Percentiles rank a stretch among this genome's conserved stretches.
Evolutionary conservation across 495 filamentous ascomycete genomes (phyloP).

Genomic region (Talaromyces adpressus): DNA sequence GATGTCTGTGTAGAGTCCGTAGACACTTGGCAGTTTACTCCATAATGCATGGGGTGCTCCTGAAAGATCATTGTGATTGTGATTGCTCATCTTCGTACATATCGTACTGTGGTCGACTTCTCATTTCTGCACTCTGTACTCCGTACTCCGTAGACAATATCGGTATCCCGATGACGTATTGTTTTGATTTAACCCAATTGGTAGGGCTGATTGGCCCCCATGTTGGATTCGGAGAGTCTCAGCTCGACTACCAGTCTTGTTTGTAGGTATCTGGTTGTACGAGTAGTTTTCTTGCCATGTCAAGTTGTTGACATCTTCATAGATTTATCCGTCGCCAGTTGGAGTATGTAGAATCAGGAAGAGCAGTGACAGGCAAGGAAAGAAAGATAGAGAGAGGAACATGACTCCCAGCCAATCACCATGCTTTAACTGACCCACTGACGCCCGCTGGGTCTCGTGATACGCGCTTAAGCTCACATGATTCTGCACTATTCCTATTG

Average conservation of each 20-base stretch:
- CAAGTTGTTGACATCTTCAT: not conserved
- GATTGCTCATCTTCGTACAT: not conserved
- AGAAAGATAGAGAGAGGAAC: not conserved
- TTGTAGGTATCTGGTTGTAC: not conserved
- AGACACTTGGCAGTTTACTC: not conserved
- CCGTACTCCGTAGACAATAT: not conserved
- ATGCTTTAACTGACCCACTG: not conserved
- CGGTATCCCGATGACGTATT: not conserved
- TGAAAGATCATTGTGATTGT: not conserved
- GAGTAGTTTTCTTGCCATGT: not conserved
- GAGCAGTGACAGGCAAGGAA: not conserved
- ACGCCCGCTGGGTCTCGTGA: not conserved
- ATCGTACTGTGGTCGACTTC: not conserved
- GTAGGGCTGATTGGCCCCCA: not conserved
- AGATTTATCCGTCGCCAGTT: not conserved
- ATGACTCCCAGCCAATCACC: not conserved
- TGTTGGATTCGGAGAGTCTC: not conserved
- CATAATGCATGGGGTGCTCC: not conserved
- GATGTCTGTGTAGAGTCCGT: not conserved
- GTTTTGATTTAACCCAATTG: not conserved
- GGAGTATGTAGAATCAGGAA: not conserved
- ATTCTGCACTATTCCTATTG: not conserved
- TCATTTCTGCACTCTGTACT: not conserved
- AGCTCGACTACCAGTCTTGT: not conserved
- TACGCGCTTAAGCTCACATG: constrained; percentile 1